Conservation (phyloP, 192 early-diverging fungal genomes). For the Phycomyces blakesleeanus region DNA sequence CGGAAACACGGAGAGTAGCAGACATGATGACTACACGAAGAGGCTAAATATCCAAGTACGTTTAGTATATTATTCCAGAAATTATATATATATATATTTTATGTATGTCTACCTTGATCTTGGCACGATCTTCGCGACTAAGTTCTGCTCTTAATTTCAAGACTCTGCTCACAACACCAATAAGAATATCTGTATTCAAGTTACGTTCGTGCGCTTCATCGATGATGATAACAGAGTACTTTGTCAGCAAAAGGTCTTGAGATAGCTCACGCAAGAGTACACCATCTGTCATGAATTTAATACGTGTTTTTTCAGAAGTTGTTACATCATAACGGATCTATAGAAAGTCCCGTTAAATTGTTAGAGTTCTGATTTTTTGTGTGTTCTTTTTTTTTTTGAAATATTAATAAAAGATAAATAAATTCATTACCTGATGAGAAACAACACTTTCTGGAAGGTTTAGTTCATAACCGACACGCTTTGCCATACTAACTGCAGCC, state of each 20-base stretch:
- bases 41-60: conserved; percentile 40
- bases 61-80: too few species aligned
- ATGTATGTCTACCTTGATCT: conserved; percentile 33
- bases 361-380: too few species aligned
- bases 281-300: conserved; percentile 99
- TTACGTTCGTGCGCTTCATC: conserved; percentile 99
- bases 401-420: background rate
- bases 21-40: conserved; percentile 98
- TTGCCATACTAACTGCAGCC: conserved; percentile 94
- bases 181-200: conserved; percentile 95
- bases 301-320: conserved; percentile 67
- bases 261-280: conserved; percentile 93
- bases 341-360: conserved; percentile 11
- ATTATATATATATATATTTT: conserved; percentile 9
- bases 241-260: conserved; percentile 79
- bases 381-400: too few species aligned
- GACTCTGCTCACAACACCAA: conserved; percentile 94
- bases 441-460: conserved; percentile 65
- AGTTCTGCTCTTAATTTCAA: conserved; percentile 70
- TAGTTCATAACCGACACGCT: conserved; percentile 91
- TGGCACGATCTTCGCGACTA: conserved; percentile 44
- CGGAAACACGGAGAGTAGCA: conserved; percentile 95
- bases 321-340: conserved; percentile 92
- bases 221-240: conserved; percentile 94
- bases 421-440: conserved; percentile 55